phyloP scores from a whole-genome alignment of 345 rosid species.

The Angophora floribunda region DNA sequence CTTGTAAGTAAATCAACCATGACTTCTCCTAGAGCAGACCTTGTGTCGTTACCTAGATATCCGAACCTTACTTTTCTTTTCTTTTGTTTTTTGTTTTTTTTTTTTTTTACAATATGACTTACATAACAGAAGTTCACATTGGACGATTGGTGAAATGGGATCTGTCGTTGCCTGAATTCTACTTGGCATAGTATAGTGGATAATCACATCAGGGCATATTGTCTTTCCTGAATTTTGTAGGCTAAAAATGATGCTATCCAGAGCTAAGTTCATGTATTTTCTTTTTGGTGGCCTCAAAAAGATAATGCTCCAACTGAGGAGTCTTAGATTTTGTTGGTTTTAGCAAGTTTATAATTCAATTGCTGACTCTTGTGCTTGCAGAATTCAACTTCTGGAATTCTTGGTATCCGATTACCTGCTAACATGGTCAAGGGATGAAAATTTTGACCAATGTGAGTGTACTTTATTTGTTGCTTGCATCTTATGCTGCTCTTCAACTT shows the following conservation, averaged over 20 bases:
- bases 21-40: neutral
- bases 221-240: neutral
- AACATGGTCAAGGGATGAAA: constrained; percentile 41
- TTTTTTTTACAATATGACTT: neutral
- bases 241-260: neutral
- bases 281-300: neutral
- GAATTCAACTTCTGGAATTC: constrained; percentile 86
- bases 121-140: neutral
- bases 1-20: constrained; percentile 34
- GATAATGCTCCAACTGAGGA: neutral
- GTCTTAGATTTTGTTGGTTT: neutral
- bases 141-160: neutral
- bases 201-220: neutral
- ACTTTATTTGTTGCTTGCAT: neutral
- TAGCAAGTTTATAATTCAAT: constrained; percentile 2
- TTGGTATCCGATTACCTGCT: constrained; percentile 53
- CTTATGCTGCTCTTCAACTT: neutral
- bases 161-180: neutral
- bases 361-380: constrained; percentile 1
- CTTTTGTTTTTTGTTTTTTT: too few species aligned
- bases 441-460: constrained; percentile 47
- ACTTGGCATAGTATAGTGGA: neutral
- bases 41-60: neutral
- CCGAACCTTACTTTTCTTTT: neutral
- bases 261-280: neutral